A percentile compares a stretch with the other conserved stretches of the same genome.
phyloP scores from a whole-genome alignment of 768 basidiomycete genomes.

The Rickenella mellea region DNA sequence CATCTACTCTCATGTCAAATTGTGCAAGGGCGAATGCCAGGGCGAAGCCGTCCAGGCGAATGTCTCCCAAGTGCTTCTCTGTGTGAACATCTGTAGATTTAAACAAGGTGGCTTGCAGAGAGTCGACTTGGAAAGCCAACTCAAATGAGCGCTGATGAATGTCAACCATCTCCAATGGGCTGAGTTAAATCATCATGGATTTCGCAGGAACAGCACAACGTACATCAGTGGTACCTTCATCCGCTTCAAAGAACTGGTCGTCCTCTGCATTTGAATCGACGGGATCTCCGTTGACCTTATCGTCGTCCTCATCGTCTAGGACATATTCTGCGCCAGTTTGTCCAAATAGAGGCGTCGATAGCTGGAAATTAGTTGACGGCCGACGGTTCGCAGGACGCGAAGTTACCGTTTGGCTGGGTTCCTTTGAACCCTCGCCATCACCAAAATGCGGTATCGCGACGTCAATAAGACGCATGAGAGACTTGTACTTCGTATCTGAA shows the following conservation, averaged over 20 bases:
- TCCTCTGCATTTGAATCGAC: conserved; percentile 31
- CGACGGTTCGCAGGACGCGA: background rate
- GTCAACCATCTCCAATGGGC: conserved; percentile 18
- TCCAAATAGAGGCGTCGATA: conserved; percentile 40
- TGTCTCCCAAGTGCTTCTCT: conserved; percentile 72
- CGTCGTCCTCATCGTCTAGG: conserved; percentile 48
- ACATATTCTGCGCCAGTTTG: conserved; percentile 55
- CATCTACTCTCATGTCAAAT: conserved; percentile 78
- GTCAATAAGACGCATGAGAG: conserved; percentile 86
- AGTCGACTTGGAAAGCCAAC: conserved; percentile 80
- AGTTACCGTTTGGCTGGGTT: background rate
- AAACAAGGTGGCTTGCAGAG: conserved; percentile 68
- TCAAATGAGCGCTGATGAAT: conserved; percentile 62
- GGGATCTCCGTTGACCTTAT: conserved; percentile 23
- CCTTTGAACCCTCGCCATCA: conserved; percentile 34
- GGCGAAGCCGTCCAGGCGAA: conserved; percentile 70
- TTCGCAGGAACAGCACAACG: conserved; percentile 7
- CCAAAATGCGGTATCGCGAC: conserved; percentile 77
- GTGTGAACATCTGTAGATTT: conserved; percentile 50
- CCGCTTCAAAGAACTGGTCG: conserved; percentile 66
- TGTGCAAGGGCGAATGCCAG: conserved; percentile 68
- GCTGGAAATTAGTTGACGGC: conserved; percentile 1
- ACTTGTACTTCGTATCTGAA: conserved; percentile 85
- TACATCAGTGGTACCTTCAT: conserved; percentile 51
- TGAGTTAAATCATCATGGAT: background rate